Evolutionary conservation across 129 eudicot species (phyloP), one percentile per base, ranked within the genome.

Genomic region (Gnaphalium uliginosum): DNA sequence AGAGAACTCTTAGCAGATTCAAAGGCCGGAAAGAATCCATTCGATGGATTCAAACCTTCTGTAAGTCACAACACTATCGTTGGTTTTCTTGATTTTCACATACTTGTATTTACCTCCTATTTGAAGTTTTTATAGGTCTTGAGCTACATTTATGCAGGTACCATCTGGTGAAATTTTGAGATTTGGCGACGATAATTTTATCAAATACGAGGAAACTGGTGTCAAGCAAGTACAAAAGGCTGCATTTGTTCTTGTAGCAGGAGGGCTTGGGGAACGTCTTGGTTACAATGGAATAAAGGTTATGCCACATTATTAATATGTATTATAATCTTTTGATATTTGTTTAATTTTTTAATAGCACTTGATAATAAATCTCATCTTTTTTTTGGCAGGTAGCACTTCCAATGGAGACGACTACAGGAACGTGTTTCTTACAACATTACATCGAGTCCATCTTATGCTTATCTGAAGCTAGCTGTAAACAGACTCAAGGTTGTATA

Each of bases 201-300:
- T 89, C 69, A 83, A 87, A 68, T 95, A 74, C 72, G 99, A 95
- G 77, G 96, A 91, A 24, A 77, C 85, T 68, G 99, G 99, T 66
- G 89, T 94, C 43, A 87, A 78, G 78, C 87, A 95, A 84, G 94
- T 90, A 63, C 81, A 77, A 75, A 86, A 87, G 57, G 94, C 99
- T 82, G 96, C 94, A 66, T 95, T 95, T 86, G 99, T 95, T 74
- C 99, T 95, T 81, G 99, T 95, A 82, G 99, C 99, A 21, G 99
- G 97, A 39, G 99, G 99, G 75, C 99, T 95, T 61, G 99, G 99
- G 26, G 99, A 95, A 70, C 97, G 99, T 82, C 99, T 95, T 59
- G 99, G 99, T 54, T 95, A 95, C 85, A 91, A 87, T 50, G 99
- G 97, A 66, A 91, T 95, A 53, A 95, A 95, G 96, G 99, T 91